Conservation (phyloP, 2,329 filamentous ascomycete genomes). For the Aureobasidium subglaciale region DNA sequence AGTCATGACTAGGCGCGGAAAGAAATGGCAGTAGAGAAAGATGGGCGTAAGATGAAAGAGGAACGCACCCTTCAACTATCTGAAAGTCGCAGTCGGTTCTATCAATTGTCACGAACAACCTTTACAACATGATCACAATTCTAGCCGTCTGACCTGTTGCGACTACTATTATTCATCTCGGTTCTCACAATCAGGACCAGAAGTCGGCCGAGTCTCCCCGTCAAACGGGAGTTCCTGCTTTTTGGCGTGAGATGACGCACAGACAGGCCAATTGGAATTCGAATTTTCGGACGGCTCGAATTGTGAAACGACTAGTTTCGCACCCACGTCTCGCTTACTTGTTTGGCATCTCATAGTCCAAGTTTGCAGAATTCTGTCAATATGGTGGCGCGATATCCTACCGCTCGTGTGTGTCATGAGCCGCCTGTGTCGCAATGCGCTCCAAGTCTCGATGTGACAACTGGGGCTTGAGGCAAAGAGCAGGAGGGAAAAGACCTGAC, state of each 20-base stretch:
- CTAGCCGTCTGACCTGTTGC: constrained; percentile 1
- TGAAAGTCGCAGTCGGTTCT: no score
- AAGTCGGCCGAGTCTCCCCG: constrained; percentile 5
- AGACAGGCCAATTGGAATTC: not conserved
- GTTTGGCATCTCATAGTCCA: not conserved
- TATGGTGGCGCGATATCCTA: constrained; percentile 12
- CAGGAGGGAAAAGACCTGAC: no score
- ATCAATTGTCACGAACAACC: no score
- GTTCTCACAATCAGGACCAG: not conserved
- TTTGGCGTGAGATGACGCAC: constrained; percentile 4
- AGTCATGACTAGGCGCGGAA: not conserved
- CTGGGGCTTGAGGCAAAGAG: no score
- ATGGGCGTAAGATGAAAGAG: no score
- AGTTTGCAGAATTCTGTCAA: not conserved
- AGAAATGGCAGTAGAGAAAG: not conserved
- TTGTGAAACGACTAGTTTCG: not conserved
- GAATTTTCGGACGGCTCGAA: not conserved
- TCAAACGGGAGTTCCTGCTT: constrained; percentile 6
- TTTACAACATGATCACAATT: no score
- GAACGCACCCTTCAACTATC: no score
- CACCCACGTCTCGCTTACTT: not conserved
- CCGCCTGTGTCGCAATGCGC: not conserved
- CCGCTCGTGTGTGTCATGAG: not conserved
- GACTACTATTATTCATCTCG: constrained; percentile 14
- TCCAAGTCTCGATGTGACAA: no score